These are phyloP conservation scores for Diaporthe vaccinii DNA, from an alignment of 2,329 filamentous ascomycete species.

Conservation along the genomic window DNA sequence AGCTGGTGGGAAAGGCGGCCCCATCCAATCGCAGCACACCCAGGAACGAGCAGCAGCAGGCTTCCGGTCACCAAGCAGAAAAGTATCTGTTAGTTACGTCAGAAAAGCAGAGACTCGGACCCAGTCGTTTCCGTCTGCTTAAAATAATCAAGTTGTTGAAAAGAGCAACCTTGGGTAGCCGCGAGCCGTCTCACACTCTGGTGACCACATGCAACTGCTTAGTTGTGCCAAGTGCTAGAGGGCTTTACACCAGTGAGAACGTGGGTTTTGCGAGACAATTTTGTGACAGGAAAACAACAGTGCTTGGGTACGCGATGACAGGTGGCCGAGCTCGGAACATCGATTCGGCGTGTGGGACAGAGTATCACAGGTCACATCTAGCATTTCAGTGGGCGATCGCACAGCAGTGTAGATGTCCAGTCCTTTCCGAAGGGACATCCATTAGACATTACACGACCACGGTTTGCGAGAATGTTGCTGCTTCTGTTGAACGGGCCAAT, in stretches of 20 bases:
- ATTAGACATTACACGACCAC: background rate
- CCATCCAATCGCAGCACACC: background rate
- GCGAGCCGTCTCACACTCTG: too few species aligned
- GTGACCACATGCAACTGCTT: too few species aligned
- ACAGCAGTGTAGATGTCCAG: too few species aligned
- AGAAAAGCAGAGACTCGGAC: background rate
- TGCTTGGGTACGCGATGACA: background rate
- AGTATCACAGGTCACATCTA: background rate
- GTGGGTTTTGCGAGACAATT: too few species aligned
- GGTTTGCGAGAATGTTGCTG: background rate
- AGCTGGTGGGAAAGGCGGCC: background rate
- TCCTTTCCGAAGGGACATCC: too few species aligned
- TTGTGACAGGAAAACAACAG: background rate
- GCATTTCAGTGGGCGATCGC: background rate
- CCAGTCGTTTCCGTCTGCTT: background rate
- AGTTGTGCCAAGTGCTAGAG: background rate
- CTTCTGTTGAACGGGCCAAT: background rate
- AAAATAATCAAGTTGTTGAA: background rate
- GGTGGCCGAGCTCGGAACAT: background rate
- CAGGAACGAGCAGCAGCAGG: background rate
- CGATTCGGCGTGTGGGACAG: background rate
- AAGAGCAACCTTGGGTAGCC: background rate
- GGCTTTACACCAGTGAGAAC: background rate
- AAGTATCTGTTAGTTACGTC: background rate
- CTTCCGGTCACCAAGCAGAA: background rate